These are phyloP conservation scores for Septoria petroselini DNA, from an alignment of 2,329 filamentous ascomycete species.

Conservation along the genomic window DNA sequence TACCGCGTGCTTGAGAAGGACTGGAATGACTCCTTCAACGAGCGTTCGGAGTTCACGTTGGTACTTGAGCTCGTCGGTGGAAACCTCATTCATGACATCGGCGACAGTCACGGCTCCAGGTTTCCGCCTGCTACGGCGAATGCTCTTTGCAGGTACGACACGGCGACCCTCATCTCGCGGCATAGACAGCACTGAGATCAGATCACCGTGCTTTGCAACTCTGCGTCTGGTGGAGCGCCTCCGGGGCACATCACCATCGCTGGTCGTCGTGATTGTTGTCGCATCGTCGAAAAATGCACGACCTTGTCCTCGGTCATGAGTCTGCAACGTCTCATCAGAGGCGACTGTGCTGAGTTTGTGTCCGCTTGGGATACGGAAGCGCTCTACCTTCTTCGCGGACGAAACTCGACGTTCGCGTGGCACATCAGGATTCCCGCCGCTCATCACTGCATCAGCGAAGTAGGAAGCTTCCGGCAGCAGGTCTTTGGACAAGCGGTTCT, in stretches of 20 bases:
- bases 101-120: slow-evolving; percentile 65
- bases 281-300: slow-evolving; percentile 35
- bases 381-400: slow-evolving; percentile 18
- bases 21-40: slow-evolving; percentile 91
- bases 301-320: slow-evolving; percentile 19
- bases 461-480: slow-evolving; percentile 8
- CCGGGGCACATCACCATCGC: slow-evolving; percentile 33
- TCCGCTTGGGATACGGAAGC: slow-evolving; percentile 43
- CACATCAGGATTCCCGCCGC: slow-evolving; percentile 19
- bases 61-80: slow-evolving; percentile 81
- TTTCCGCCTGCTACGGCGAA: slow-evolving; percentile 67
- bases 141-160: slow-evolving; percentile 72
- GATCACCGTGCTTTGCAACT: slow-evolving; percentile 76
- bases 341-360: slow-evolving; percentile 60
- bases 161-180: slow-evolving; percentile 59
- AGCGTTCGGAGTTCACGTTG: slow-evolving; percentile 86
- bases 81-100: slow-evolving; percentile 76
- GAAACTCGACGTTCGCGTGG: slow-evolving; percentile 12
- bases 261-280: slow-evolving; percentile 29
- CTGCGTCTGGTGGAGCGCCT: slow-evolving; percentile 58
- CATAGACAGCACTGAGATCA: slow-evolving; percentile 86
- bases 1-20: slow-evolving; percentile 80
- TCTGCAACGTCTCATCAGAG: slow-evolving; percentile 53
- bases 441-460: slow-evolving; percentile 22
- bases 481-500: slow-evolving; percentile 30